Percentiles rank a stretch among this genome's conserved stretches.
Conservation (phyloP, 768 basidiomycete genomes). For the Phylloporus arenicola region DNA sequence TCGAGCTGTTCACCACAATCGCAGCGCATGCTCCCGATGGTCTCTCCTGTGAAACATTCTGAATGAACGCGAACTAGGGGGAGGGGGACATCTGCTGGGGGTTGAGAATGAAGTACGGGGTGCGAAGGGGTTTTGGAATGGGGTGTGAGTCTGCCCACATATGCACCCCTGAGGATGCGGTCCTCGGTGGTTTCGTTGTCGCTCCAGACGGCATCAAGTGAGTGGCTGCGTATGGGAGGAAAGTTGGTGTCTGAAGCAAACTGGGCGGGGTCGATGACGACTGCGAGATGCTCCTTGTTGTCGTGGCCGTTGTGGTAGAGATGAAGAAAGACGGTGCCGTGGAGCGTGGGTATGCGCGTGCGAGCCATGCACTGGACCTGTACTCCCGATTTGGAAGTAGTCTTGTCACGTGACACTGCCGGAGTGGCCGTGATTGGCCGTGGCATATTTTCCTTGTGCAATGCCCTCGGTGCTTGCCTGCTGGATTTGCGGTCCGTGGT, state of each 20-base stretch:
- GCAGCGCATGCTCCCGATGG: conserved; percentile 95
- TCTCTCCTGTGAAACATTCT: conserved; percentile 98
- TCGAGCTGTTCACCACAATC: conserved; percentile 99
- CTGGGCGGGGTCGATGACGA: conserved; percentile 91
- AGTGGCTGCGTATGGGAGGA: conserved; percentile 71
- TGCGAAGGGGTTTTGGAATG: conserved; percentile 43
- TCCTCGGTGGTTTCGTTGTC: conserved; percentile 89
- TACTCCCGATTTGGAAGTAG: conserved; percentile 22
- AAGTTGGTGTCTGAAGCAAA: conserved; percentile 43
- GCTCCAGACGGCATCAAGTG: conserved; percentile 80
- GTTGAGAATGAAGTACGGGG: conserved; percentile 18
- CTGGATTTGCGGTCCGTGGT: conserved; percentile 43
- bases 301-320: conserved; percentile 93
- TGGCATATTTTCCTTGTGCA: conserved; percentile 54
- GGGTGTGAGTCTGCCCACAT: conserved; percentile 75
- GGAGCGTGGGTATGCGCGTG: conserved; percentile 94
- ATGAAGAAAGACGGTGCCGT: conserved; percentile 89
- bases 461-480: conserved; percentile 66
- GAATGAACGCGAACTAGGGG: conserved; percentile 95
- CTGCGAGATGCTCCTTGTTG: conserved; percentile 90
- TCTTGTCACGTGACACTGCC: neutral
- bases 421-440: conserved; percentile 14
- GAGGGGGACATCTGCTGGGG: conserved; percentile 41
- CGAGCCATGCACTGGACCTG: conserved; percentile 92
- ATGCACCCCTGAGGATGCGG: conserved; percentile 89